Percentiles rank a stretch among this genome's conserved stretches.
phyloP scores from a whole-genome alignment of 768 basidiomycete genomes.

The Suillus americanus region DNA sequence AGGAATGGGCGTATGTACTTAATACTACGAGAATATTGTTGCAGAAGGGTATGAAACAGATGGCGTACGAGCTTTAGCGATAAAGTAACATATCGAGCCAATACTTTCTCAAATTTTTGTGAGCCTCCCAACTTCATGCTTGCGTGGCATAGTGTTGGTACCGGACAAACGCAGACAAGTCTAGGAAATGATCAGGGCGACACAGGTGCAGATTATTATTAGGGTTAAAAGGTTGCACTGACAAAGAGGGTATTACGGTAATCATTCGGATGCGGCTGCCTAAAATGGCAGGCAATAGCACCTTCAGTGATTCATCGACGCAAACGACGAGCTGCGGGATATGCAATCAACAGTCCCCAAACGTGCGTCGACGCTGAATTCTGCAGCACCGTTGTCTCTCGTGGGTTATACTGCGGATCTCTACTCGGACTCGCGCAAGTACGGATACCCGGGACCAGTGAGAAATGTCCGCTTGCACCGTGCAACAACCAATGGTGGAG shows the following conservation, averaged over 20 bases:
- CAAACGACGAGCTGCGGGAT: conserved; percentile 1
- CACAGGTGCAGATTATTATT: no score
- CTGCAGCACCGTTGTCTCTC: conserved; percentile 6
- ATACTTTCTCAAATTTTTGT: no score
- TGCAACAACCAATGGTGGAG: conserved; percentile 62
- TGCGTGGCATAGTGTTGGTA: not conserved
- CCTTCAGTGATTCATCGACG: not conserved
- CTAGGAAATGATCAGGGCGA: no score
- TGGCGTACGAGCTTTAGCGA: no score
- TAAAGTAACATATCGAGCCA: no score
- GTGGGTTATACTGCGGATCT: conserved; percentile 23
- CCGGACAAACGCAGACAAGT: no score
- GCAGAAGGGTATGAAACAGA: not conserved
- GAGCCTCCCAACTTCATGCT: no score
- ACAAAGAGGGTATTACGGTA: no score
- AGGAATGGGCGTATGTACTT: not conserved
- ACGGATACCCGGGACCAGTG: conserved; percentile 43
- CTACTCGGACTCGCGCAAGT: conserved; percentile 43
- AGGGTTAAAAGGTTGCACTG: no score
- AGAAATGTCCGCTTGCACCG: conserved; percentile 60
- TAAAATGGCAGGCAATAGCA: not conserved
- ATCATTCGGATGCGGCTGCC: not conserved
- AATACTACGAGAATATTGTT: not conserved
- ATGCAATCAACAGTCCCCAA: conserved; percentile 27
- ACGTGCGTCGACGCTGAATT: conserved; percentile 27